Evolutionary conservation across 371 early-diverging fungal species (phyloP).

Genomic region (Apophysomyces sp.): DNA sequence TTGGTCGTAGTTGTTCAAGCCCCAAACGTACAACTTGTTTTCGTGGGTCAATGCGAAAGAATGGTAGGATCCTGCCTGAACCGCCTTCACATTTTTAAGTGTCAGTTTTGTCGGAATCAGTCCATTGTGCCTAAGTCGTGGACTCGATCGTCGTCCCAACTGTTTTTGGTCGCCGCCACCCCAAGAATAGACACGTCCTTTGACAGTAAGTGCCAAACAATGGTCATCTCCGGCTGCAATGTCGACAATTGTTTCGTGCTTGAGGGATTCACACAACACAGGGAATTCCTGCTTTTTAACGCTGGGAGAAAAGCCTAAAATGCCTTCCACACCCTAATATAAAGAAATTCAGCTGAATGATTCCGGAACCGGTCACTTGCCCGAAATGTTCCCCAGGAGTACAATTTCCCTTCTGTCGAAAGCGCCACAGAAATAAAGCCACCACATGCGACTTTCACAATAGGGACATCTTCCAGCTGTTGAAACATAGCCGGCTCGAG

Average conservation of each 20-base stretch:
- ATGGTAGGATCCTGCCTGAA: constrained; percentile 87
- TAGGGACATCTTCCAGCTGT: constrained; percentile 69
- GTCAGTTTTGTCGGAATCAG: constrained; percentile 56
- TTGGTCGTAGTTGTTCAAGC: constrained; percentile 96
- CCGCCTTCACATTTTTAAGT: constrained; percentile 57
- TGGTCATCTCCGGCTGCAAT: constrained; percentile 94
- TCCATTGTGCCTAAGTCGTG: constrained; percentile 64
- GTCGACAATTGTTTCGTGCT: constrained; percentile 59
- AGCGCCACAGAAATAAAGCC: constrained; percentile 93
- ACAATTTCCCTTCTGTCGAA: constrained; percentile 82
- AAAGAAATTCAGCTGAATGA: no score
- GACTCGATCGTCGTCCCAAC: constrained; percentile 82
- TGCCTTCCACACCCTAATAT: constrained; percentile 54
- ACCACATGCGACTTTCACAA: constrained; percentile 91
- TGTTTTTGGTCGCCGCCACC: constrained; percentile 95
- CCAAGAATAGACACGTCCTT: constrained; percentile 86
- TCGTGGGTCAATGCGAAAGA: constrained; percentile 76
- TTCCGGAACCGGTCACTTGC: no score
- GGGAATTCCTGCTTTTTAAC: constrained; percentile 69
- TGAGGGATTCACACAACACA: constrained; percentile 44
- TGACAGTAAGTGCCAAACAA: constrained; percentile 75
- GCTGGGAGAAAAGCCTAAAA: constrained; percentile 67
- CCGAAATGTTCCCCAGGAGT: constrained; percentile 96
- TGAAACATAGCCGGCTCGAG: constrained; percentile 59
- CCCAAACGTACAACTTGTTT: constrained; percentile 83